Evolutionary conservation across 768 basidiomycete genomes (phyloP).

Genomic region (Lactarius deliciosus): DNA sequence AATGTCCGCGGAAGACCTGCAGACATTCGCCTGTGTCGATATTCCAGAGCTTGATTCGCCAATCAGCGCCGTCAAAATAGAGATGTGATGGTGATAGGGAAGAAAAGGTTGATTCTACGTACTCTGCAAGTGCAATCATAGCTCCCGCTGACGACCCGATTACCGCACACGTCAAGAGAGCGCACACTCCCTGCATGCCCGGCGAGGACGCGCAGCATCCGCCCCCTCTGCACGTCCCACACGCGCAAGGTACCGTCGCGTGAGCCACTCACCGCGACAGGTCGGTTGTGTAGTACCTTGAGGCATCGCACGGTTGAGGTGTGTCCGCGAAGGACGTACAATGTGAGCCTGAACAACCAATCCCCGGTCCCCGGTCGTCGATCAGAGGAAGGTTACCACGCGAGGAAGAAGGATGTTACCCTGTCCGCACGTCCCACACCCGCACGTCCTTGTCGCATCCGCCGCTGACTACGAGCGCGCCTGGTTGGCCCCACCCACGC

Average conservation of each 20-base stretch:
- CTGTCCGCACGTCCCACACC: slow-evolving; percentile 86
- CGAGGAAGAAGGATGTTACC: slow-evolving; percentile 50
- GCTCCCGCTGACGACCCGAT: slow-evolving; percentile 84
- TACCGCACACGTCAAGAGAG: slow-evolving; percentile 85
- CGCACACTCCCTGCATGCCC: slow-evolving; percentile 85
- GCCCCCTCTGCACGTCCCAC: slow-evolving; percentile 89
- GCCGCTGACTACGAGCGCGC: slow-evolving; percentile 81
- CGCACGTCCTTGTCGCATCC: slow-evolving; percentile 91
- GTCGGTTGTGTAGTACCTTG: slow-evolving; percentile 81
- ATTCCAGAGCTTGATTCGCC: slow-evolving; percentile 38
- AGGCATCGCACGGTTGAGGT: slow-evolving; percentile 89
- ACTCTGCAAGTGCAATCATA: slow-evolving; percentile 90
- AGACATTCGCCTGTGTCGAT: slow-evolving; percentile 69
- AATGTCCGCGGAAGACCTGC: slow-evolving; percentile 68
- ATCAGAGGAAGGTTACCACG: not conserved
- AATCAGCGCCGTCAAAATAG: not conserved
- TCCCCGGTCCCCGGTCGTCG: not conserved
- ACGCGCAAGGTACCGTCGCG: slow-evolving; percentile 84
- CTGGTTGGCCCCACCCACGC: slow-evolving; percentile 87
- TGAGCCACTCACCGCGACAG: slow-evolving; percentile 88
- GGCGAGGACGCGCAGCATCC: slow-evolving; percentile 57
- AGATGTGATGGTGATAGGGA: not conserved
- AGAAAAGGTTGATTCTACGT: slow-evolving; percentile 26
- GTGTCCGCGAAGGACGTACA: slow-evolving; percentile 77
- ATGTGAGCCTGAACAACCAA: slow-evolving; percentile 12